Conservation (phyloP, 208 protist species). For the Novymonas esmeraldas region DNA sequence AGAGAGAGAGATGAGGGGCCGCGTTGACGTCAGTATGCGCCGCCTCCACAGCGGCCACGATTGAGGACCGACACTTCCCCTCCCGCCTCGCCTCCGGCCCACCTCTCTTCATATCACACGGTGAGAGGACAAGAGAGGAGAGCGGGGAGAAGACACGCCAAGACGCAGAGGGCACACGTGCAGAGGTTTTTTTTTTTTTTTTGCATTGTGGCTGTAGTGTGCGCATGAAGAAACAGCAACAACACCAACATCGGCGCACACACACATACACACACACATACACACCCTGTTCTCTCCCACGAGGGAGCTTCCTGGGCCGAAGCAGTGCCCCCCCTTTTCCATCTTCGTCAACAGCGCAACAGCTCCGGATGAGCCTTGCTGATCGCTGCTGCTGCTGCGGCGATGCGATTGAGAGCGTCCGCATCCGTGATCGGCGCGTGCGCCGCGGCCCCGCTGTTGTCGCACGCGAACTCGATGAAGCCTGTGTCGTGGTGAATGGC, state of each 20-base stretch:
- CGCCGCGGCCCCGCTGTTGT: background rate
- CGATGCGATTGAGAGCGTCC: slow-evolving; percentile 23
- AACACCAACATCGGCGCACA: background rate
- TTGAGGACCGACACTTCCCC: no score
- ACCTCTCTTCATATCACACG: background rate
- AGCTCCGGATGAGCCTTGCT: slow-evolving; percentile 10
- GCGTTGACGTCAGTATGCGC: no score
- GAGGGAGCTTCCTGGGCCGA: no score
- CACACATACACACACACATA: background rate
- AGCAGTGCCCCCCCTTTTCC: no score
- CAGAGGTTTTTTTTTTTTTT: background rate
- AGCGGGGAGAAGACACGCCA: background rate
- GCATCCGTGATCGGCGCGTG: slow-evolving; percentile 11
- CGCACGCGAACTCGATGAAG: slow-evolving; percentile 33
- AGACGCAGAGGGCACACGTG: background rate
- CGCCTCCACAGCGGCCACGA: no score
- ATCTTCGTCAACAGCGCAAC: background rate
- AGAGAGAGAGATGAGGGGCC: no score
- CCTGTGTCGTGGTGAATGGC: slow-evolving; percentile 34
- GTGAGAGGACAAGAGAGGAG: background rate
- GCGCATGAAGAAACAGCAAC: background rate
- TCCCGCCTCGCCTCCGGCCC: no score
- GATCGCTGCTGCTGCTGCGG: slow-evolving; percentile 1
- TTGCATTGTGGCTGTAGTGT: background rate
- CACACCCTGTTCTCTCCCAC: background rate